Evolutionary conservation across 169 alveolate species (phyloP), one percentile per base, ranked within the genome.

Genomic region (Amoebophrya sp.): DNA sequence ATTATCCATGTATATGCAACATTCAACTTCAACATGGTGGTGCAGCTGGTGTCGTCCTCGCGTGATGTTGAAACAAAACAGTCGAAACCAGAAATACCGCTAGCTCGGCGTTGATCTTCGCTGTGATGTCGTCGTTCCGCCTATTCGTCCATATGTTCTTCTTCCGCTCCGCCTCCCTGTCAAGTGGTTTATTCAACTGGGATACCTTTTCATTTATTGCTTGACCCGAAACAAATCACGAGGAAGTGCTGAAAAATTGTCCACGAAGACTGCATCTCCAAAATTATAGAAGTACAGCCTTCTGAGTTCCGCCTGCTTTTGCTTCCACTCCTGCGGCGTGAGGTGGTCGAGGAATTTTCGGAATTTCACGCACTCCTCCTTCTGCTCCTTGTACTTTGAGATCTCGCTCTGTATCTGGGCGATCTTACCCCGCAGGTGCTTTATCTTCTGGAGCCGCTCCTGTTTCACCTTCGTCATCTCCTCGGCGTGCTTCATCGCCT

Each of bases 401-500:
- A 92, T 92, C 91, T 92, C 94, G n/a, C 91, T 88, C 88, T 87
- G 70, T 13, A 89, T 34, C n/a, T 41, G 58, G 88, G 88, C 42
- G 78, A 58, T 90, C 70, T 91, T 87, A 42, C 58, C 78, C 88
- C 41, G 90, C 90, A 48, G 88, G 58, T 89, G 93, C 88, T 89
- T 92, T 50, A 70, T 40, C 88, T 39, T 92, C 89, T 39, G 91
- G 41, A 42, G 69, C 89, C 92, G 88, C 41, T 91, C 94, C 92
- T 90, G 95, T 92, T 92, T 93, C 90, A 45, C 87, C 89, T 43
- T 89, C 91, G 92, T 91, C 89, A 89, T 69, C 20, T 69, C 41
- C n/a, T 92, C 94, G 15, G 94, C 94, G 38, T 92, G 91, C 88
- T 90, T 91, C 92, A 94, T 94, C 45, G 95, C 95, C 38, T 89